Evolutionary conservation across 176 grass and related monocot species (phyloP), one percentile per base, ranked within the genome.

Genomic region (Oryza meridionalis): DNA sequence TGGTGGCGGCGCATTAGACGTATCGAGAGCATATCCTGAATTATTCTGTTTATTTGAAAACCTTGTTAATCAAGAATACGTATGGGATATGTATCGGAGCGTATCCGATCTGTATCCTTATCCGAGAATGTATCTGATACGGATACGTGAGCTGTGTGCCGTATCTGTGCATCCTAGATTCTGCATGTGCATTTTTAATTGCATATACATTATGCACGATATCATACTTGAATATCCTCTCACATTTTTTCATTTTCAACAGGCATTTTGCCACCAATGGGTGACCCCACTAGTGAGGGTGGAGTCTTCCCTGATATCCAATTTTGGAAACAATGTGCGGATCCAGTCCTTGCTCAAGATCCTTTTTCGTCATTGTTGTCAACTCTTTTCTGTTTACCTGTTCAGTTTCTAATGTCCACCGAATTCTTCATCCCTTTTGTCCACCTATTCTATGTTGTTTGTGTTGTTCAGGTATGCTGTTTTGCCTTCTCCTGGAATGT

Each of bases 341-440:
- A 96, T 94, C 97, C 93, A 73, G 76, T 99, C 53, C 89, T 99
- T 73, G 88, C 93, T 85, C 91, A 90, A 67, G 97, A 96, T 90
- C 93, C 97, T 19, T 99, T 99, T 94, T 92, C 91, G 78, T 94
- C 97, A 45, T 79, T 99, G 58, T 85, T 99, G 87, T 90, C 89
- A 10, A 43, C 87, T 85, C 93, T 99, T 77, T 96, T 94, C 81
- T 94, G 97, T 68, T 84, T 99, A 31, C 97, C 97, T 31, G 69
- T 82, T 77, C 89, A 87, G 77, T 90, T 96, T 92, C 68, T 94
- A 55, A 88, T 86, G 65, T 92, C 97, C 45, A 33, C 88, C 4
- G 90, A 96, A 77, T 90, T 81, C 76, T 96, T 94, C 19, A 29
- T 94, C 32, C 81, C 91, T 84, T 33, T 99, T 15, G 97, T 99